Evolutionary conservation across 2,329 filamentous ascomycete genomes (phyloP).

Genomic region (Rhynchosporium secalis): DNA sequence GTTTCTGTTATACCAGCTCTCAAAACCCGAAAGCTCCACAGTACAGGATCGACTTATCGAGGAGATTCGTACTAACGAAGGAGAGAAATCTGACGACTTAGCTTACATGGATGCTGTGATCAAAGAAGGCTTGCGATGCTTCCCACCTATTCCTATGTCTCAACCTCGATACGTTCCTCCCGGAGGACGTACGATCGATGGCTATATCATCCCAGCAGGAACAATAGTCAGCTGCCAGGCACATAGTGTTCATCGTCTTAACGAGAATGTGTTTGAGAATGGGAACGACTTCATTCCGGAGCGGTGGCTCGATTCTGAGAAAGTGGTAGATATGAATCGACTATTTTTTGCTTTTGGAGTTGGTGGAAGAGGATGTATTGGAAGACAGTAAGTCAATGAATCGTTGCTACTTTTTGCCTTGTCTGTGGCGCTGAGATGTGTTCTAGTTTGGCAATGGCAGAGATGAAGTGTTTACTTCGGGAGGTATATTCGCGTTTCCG

Average conservation of each 20-base stretch:
- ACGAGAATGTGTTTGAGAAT: conserved; percentile 70
- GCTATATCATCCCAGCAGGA: conserved; percentile 52
- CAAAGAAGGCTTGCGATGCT: conserved; percentile 61
- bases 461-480: conserved; percentile 67
- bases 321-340: conserved; percentile 68
- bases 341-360: conserved; percentile 66
- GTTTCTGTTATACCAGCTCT: conserved; percentile 72
- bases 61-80: conserved; percentile 50
- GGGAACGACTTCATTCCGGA: conserved; percentile 78
- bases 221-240: conserved; percentile 63
- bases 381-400: conserved; percentile 59
- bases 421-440: not conserved
- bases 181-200: conserved; percentile 56
- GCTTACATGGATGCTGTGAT: conserved; percentile 64
- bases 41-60: conserved; percentile 54
- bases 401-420: not conserved
- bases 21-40: conserved; percentile 53
- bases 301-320: conserved; percentile 75
- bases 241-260: conserved; percentile 59
- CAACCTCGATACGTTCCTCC: conserved; percentile 59
- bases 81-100: conserved; percentile 49
- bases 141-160: conserved; percentile 66
- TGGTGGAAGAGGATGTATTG: conserved; percentile 65
- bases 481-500: conserved; percentile 60
- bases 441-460: conserved; percentile 58